Base-by-base conservation (phyloP, 1,139 yeast genomes). In the Yamadazyma atmosphaerica region DNA sequence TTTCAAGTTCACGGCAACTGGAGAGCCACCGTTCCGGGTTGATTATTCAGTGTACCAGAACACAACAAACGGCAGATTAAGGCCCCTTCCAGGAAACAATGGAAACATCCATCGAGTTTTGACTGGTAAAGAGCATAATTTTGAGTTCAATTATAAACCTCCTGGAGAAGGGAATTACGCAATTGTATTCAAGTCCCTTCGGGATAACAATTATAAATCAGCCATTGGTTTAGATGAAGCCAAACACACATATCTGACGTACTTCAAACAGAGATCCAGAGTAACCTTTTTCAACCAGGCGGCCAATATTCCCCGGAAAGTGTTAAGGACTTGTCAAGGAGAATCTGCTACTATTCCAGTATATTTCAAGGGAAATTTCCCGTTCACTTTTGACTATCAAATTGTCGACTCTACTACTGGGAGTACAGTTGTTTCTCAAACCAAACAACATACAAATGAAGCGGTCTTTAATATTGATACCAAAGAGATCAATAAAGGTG, bases 1-100 rank as follows among this genome's bases (percentile, higher is more conserved):
- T 17, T 80, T 88, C 42, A 76, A 77, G 34, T 89, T 90, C 47
- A 83, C 79, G 34, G 72, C 86, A 37, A 64, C 76, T 4, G 98
- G 98, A 12, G 75, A 81, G 19, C 85, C 96, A 1, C 98, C 98
- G 3, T 92, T 85, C 61, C 73, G 72, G 34, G 72, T 89, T 12
- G 73, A 72, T 31, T 82, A 83, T 44, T 72, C 75, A 32, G 81
- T 84, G 6, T 86, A 77, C 52, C 44, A 38, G 13, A 77, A 79
- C 40, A 55, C 44, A 46, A 55, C 55, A 34, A 63, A 54, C 27
- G 72, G 72, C 0, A 36, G 46, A 2, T 46, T 70, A 21, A 56
- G 51, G 34, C 72, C 72, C 1, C 54, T 70, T 2, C 55, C 54
- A 16, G 60, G 58, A 13, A 65, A 61, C 2, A 47, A 56, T 15